These are phyloP conservation scores for Primulina huaijiensis DNA, from an alignment of 257 asterid genomes.

Conservation along the genomic window DNA sequence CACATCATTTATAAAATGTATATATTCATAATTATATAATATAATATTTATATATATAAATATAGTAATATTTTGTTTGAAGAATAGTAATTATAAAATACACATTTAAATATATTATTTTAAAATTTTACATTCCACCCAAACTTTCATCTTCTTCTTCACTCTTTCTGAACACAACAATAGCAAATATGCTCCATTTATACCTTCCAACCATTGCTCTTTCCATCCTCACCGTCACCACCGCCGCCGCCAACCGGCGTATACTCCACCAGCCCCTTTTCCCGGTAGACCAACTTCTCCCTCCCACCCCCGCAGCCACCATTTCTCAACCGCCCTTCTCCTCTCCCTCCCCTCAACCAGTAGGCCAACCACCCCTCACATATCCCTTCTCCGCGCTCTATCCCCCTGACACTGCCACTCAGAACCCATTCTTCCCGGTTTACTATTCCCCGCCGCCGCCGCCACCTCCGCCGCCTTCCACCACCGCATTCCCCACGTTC, in stretches of 20 bases:
- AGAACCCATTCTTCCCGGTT: constrained; percentile 58
- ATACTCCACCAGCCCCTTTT: constrained; percentile 68
- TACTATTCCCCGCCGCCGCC: constrained; percentile 49
- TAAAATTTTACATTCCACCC: no score
- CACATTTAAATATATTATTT: no score
- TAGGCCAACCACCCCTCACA: constrained; percentile 40
- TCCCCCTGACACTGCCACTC: constrained; percentile 34
- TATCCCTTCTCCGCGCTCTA: constrained; percentile 61
- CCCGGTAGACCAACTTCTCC: constrained; percentile 39
- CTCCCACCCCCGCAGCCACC: constrained; percentile 36
- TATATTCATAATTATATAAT: no score
- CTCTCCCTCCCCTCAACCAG: constrained; percentile 32
- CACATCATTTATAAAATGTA: no score
- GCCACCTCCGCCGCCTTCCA: constrained; percentile 30
- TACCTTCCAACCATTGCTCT: constrained; percentile 4
- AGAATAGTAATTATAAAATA: no score
- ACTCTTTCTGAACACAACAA: background rate
- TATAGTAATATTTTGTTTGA: no score
- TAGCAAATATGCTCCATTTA: constrained; percentile 22
- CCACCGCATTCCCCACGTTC: constrained; percentile 42
- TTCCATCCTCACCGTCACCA: constrained; percentile 20
- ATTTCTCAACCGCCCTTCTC: constrained; percentile 40
- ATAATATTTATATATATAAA: no score
- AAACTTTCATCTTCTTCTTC: background rate
- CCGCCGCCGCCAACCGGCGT: constrained; percentile 40